Percentiles rank a stretch among this genome's conserved stretches.
Conservation (phyloP, 1,139 yeast genomes). For the Martiniozyma asiatica region DNA sequence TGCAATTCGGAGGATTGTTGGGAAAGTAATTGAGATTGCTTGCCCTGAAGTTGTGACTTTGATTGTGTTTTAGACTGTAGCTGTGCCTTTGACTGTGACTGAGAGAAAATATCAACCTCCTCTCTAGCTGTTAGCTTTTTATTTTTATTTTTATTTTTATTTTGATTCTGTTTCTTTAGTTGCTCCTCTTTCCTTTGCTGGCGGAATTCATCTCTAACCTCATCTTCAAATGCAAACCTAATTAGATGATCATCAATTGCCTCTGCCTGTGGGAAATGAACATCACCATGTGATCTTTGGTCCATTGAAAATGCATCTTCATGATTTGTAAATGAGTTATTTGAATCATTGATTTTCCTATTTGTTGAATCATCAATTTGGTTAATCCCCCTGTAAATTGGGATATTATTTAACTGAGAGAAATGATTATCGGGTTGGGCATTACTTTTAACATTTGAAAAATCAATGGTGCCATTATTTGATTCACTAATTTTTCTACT, state of each 20-base stretch:
- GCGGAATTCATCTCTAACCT: too few relatives aligned
- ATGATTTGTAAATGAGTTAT: not conserved
- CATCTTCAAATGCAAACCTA: slow-evolving; percentile 4
- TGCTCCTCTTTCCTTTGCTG: not conserved
- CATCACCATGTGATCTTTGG: not conserved
- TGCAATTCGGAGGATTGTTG: not conserved
- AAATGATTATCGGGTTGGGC: not conserved
- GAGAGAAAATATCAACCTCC: too few relatives aligned
- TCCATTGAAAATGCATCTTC: slow-evolving; percentile 2
- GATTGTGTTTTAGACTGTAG: too few relatives aligned
- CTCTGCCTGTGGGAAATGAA: slow-evolving; percentile 1
- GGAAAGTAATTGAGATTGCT: not conserved
- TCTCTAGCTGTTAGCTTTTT: not conserved
- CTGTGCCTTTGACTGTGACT: too few relatives aligned
- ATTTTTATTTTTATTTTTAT: not conserved
- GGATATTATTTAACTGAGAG: slow-evolving; percentile 1
- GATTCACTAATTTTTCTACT: too few relatives aligned
- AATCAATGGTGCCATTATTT: too few relatives aligned
- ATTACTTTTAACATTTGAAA: too few relatives aligned
- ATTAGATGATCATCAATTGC: slow-evolving; percentile 2
- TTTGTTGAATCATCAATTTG: not conserved
- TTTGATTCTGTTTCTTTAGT: not conserved
- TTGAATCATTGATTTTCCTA: not conserved
- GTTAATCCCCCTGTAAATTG: not conserved
- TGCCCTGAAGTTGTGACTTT: too few relatives aligned